Conservation (phyloP, 768 basidiomycete genomes). For the Multifurca ochricompacta region DNA sequence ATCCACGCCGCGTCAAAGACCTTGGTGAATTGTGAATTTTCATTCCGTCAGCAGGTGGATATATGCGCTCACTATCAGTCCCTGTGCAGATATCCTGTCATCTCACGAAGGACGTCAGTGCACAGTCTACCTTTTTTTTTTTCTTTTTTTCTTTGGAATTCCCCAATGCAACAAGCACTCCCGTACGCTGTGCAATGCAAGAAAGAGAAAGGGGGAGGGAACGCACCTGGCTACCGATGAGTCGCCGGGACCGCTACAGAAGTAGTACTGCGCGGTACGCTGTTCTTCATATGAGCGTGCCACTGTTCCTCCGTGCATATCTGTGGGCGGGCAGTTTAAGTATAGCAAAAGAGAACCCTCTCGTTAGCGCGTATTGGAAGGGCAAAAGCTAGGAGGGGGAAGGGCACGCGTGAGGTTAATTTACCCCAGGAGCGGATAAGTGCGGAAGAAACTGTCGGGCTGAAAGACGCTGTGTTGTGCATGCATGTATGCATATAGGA, state of each 20-base stretch:
- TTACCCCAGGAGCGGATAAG: slow-evolving; percentile 4
- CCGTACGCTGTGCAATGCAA: no score
- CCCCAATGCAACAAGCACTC: no score
- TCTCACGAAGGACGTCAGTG: background rate
- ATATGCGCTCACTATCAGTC: background rate
- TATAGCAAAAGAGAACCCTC: background rate
- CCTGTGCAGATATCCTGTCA: background rate
- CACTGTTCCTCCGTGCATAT: slow-evolving; percentile 6
- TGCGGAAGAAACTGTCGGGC: background rate
- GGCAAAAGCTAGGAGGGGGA: background rate
- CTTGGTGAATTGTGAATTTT: background rate
- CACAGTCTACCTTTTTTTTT: background rate
- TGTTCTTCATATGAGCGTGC: slow-evolving; percentile 6
- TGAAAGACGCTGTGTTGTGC: slow-evolving; percentile 18
- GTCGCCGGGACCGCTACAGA: slow-evolving; percentile 11
- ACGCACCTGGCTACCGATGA: slow-evolving; percentile 12
- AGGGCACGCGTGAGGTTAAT: background rate
- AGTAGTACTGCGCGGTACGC: slow-evolving; percentile 5
- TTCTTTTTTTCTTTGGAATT: no score
- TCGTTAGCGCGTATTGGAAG: background rate
- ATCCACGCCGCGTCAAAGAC: slow-evolving; percentile 4
- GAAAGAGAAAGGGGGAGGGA: background rate
- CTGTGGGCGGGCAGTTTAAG: no score
- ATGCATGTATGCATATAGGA: no score
- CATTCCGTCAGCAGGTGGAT: background rate